Evolutionary conservation across 2,329 filamentous ascomycete species (phyloP).

Genomic region (Calonectria fujianensis): DNA sequence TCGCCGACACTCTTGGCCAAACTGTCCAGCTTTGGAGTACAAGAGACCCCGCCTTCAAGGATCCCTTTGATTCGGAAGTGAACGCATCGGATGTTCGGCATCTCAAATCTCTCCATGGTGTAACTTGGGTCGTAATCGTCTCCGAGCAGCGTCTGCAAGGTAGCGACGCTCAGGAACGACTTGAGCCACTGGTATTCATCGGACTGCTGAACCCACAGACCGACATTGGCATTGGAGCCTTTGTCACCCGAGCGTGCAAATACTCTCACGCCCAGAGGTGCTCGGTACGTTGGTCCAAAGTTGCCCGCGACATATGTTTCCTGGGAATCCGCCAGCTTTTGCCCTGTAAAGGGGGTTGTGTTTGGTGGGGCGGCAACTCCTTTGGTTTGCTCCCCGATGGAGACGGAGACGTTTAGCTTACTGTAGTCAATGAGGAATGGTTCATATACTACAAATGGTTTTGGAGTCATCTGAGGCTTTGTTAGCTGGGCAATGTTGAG

Average conservation of each 20-base stretch:
- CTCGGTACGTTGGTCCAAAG: background rate
- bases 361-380: background rate
- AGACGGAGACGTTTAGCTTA: background rate
- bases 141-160: background rate
- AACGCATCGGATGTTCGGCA: background rate
- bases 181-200: background rate
- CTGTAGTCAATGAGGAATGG: background rate
- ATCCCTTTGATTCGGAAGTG: conserved; percentile 2
- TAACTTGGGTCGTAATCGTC: background rate
- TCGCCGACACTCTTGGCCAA: background rate
- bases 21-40: background rate
- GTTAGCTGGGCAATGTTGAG: background rate
- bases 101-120: background rate
- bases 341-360: background rate
- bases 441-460: background rate
- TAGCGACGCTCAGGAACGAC: background rate
- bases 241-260: conserved; percentile 4
- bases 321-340: background rate
- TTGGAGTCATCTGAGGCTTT: background rate
- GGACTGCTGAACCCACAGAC: background rate
- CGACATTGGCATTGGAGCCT: conserved; percentile 7
- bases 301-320: background rate
- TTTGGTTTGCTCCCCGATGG: background rate
- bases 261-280: background rate
- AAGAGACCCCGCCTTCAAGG: background rate